Conservation (phyloP, 1,284 basidiomycete genomes). For the Abortiporus biennis region DNA sequence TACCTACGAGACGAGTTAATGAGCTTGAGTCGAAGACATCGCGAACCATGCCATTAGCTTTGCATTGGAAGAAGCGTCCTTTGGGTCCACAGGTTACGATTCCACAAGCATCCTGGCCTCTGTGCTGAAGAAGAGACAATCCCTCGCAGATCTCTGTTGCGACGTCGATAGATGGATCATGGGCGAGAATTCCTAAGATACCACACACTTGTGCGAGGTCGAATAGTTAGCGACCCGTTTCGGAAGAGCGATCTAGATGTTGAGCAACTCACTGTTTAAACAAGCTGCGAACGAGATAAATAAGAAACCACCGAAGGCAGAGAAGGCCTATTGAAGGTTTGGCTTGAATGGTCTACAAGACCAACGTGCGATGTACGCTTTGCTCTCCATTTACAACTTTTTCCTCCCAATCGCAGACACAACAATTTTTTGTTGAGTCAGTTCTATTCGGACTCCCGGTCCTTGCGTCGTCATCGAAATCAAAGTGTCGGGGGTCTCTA, state of each 20-base stretch:
- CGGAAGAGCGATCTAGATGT: neutral
- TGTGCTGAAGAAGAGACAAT: constrained; percentile 86
- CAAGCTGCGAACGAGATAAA: constrained; percentile 5
- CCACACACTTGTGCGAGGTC: constrained; percentile 73
- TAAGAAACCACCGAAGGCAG: constrained; percentile 1
- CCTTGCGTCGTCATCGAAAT: too few species aligned
- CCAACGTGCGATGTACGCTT: constrained; percentile 10
- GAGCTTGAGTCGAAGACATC: constrained; percentile 91
- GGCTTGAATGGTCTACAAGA: too few species aligned
- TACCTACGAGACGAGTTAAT: constrained; percentile 77
- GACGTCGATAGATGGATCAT: constrained; percentile 71
- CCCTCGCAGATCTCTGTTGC: constrained; percentile 89
- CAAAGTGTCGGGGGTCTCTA: too few species aligned
- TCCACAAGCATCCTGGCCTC: constrained; percentile 98
- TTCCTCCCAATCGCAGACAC: too few species aligned
- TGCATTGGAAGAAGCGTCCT: constrained; percentile 96
- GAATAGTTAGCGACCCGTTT: neutral
- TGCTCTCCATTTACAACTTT: too few species aligned
- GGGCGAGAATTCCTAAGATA: constrained; percentile 79
- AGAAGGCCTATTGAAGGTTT: neutral
- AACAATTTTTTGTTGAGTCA: too few species aligned
- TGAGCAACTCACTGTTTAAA: constrained; percentile 9
- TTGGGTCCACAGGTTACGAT: constrained; percentile 95
- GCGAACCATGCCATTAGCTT: constrained; percentile 99
- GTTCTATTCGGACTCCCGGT: too few species aligned